Conservation (phyloP, 306 rosid genomes). For the Rosa persica region DNA sequence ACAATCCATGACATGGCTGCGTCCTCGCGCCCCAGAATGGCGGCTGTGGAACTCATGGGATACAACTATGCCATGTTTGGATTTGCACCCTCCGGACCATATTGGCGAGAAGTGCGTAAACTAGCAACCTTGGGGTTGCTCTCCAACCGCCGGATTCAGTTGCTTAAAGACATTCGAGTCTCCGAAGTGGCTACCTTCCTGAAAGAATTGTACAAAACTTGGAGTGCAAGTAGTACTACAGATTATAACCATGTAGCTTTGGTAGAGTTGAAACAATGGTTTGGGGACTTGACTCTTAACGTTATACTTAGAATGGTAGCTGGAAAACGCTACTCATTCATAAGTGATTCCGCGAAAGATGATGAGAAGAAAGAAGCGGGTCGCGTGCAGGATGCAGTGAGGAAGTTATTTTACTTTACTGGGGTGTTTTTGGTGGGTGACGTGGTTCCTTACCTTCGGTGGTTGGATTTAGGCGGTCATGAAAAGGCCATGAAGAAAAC, state of each 20-base stretch:
- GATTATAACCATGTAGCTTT: slow-evolving; percentile 14
- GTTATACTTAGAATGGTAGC: slow-evolving; percentile 41
- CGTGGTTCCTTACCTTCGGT: slow-evolving; percentile 38
- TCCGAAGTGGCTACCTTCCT: slow-evolving; percentile 31
- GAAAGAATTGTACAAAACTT: slow-evolving; percentile 16
- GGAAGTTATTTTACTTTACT: slow-evolving; percentile 22
- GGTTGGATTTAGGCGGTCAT: slow-evolving; percentile 57
- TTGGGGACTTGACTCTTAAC: slow-evolving; percentile 44
- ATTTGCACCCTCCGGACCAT: slow-evolving; percentile 35
- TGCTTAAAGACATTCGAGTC: slow-evolving; percentile 25
- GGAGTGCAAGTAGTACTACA: not conserved
- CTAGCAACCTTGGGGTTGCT: slow-evolving; percentile 32
- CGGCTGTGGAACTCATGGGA: slow-evolving; percentile 5
- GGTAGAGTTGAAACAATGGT: slow-evolving; percentile 42
- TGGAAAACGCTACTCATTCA: slow-evolving; percentile 24
- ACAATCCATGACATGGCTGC: slow-evolving; percentile 26
- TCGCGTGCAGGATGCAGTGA: slow-evolving; percentile 14
- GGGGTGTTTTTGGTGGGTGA: slow-evolving; percentile 42
- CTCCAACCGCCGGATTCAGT: slow-evolving; percentile 32
- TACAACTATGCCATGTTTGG: slow-evolving; percentile 33
- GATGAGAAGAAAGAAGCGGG: slow-evolving; percentile 15
- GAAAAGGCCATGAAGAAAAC: slow-evolving; percentile 35
- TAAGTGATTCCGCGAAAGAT: not conserved
- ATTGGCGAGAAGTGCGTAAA: slow-evolving; percentile 46
- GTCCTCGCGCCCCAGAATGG: slow-evolving; percentile 14